Base-by-base conservation (phyloP, 768 basidiomycete species). In the Mycena crocata region DNA sequence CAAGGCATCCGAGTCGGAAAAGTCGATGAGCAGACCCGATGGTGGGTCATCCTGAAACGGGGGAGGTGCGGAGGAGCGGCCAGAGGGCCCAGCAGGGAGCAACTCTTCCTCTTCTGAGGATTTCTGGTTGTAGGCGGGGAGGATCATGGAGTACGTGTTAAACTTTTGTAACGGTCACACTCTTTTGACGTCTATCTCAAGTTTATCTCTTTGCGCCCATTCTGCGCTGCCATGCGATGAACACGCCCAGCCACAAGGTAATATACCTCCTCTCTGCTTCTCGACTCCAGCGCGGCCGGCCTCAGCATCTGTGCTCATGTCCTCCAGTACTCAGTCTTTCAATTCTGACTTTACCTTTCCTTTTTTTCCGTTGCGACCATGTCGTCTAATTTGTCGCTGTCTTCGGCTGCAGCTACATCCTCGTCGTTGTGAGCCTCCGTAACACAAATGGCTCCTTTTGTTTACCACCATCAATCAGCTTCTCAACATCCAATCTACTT, bases 401-500 rank as follows among this genome's bases (percentile, higher is more conserved):
- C 54, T 19, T 26, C 64, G n/a, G 34, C 42, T 15, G 34, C 32
- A 40, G 24, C 44, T 10, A 26, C 26, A 2, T 60, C 64, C 1
- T 42, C 62, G n/a, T 13, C 28, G 6, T 3, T 37, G 21, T 37
- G n/a, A n/a, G n/a, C 56, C 21, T 30, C 50, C 10, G 35, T 44
- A 37, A 46, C 54, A 14, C 13, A 44, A 2, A 23, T 54, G n/a
- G 7, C 66, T 35, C 23, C 35, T 28, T 14, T 17, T 34, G 54
- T 14, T 44, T 51, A 35, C 28, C 31, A 24, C 32, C 34, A 51
- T 24, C 55, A n/a, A 52, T 61, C 67, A 60, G 44, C 66, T 40
- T 35, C 59, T 31, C 54, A 59, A 59, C 69, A 65, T 61, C 57
- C 50, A 60, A 70, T 21, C 45, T 66, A n/a, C n/a, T n/a, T n/a